Evolutionary conservation across 2,329 filamentous ascomycete genomes (phyloP).

Genomic region (Alternaria conjuncta): DNA sequence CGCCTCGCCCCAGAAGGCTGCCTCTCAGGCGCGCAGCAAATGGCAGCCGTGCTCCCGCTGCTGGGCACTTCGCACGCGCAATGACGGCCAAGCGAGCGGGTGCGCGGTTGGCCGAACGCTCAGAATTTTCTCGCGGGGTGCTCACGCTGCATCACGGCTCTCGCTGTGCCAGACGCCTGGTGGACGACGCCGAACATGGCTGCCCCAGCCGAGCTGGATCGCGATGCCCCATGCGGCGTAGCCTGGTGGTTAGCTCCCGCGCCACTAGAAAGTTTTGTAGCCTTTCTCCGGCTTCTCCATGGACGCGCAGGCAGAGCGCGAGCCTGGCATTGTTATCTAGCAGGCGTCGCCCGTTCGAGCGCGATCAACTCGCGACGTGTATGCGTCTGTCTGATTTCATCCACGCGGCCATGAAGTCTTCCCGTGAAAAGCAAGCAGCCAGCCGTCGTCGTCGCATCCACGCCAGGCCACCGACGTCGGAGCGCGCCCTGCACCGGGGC

Average conservation of each 20-base stretch:
- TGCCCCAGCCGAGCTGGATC: conserved; percentile 25
- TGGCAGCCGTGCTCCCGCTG: conserved; percentile 26
- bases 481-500: conserved; percentile 24
- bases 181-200: conserved; percentile 24
- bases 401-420: not conserved
- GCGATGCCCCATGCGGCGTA: conserved; percentile 13
- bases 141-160: conserved; percentile 17
- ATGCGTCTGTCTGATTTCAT: not conserved
- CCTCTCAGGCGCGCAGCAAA: conserved; percentile 23
- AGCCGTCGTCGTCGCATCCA: not conserved
- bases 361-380: not conserved
- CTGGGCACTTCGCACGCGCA: conserved; percentile 22
- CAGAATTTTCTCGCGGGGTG: conserved; percentile 39
- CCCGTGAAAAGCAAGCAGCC: not conserved
- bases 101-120: conserved; percentile 26
- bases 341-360: not conserved
- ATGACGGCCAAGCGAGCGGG: conserved; percentile 28
- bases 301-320: conserved; percentile 5
- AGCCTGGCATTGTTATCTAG: not conserved
- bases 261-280: conserved; percentile 18
- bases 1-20: conserved; percentile 19
- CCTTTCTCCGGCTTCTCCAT: conserved; percentile 47
- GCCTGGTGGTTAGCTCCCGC: conserved; percentile 27
- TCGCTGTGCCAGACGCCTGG: conserved; percentile 17
- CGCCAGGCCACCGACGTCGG: conserved; percentile 24